Conservation (phyloP, 306 rosid genomes). For the Medicago ruthenica region DNA sequence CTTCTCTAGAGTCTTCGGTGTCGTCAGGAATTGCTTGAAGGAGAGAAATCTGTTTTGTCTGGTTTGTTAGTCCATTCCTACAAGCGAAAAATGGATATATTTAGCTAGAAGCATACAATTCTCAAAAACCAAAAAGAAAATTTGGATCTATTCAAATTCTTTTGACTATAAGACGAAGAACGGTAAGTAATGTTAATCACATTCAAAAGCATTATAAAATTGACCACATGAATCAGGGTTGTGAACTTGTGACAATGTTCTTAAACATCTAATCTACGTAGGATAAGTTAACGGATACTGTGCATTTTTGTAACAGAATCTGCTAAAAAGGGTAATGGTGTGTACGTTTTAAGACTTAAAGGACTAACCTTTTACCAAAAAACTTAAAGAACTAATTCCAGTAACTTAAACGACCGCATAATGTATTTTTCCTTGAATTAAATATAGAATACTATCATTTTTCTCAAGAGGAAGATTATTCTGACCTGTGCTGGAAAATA, state of each 20-base stretch:
- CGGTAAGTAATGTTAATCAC: not conserved
- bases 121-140: not conserved
- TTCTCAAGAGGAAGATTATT: constrained; percentile 24
- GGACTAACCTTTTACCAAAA: too few relatives aligned
- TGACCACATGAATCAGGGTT: too few relatives aligned
- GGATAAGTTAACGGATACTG: too few relatives aligned
- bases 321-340: too few relatives aligned
- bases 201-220: not conserved
- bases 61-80: constrained; percentile 92
- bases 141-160: not conserved
- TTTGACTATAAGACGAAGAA: not conserved
- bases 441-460: not conserved
- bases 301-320: too few relatives aligned
- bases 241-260: too few relatives aligned
- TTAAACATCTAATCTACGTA: too few relatives aligned
- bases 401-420: too few relatives aligned
- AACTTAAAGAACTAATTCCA: too few relatives aligned
- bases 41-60: constrained; percentile 75
- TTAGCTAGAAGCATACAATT: constrained; percentile 12
- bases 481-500: constrained; percentile 95
- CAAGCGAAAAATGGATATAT: constrained; percentile 31
- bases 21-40: constrained; percentile 80
- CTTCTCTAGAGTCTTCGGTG: constrained; percentile 86
- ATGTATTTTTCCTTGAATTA: too few relatives aligned
- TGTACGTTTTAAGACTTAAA: too few relatives aligned